Evolutionary conservation across 2,329 filamentous ascomycete genomes (phyloP), one percentile per base, ranked within the genome.

Genomic region (Penicillium oxalicum): DNA sequence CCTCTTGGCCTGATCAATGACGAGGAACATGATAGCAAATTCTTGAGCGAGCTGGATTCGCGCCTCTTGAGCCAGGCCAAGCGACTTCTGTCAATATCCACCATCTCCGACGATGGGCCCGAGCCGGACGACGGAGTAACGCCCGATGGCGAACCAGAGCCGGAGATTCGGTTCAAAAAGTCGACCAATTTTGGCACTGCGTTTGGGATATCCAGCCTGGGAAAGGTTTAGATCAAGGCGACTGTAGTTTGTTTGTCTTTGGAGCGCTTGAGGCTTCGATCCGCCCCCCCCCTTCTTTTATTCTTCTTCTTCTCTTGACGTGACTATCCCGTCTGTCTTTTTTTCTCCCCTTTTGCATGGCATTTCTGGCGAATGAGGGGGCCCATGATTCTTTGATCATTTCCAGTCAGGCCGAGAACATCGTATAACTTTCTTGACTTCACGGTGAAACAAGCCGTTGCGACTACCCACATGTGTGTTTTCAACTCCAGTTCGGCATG

Each of bases 111-210:
- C 29, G 57, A 58, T 26, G 44, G 54, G 26, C 54, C 64, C 5
- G 60, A 66, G 45, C 36, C 47, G 5, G 60, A 64, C 12, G 39
- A 55, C 39, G 61, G 61, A 28, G 32, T 51, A 13, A 52, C 63
- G 40, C 48, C 40, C 8, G 60, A 60, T 40, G 54, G 56, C 36
- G 61, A 67, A 35, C 59, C 57, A 27, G 66, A 68, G 26, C 61
- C 65, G 13, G 68, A 70, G 56, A 58, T 74, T 49, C 71, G 65
- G 52, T 68, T 75, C 56, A 74, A 66, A 53, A 69, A 70, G 26
- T 70, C 67, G 12, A 73, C 68, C 13, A 74, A 74, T 59, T 74
- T 75, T 62, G 73, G 72, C n/a, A 72, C 70, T 48, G 73, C 71
- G 4, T 75, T 72, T 66, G 72, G 73, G 40, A 39, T 55, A 39